Base-by-base conservation (phyloP, 768 basidiomycete genomes). In the Rhizopogon sp. region DNA sequence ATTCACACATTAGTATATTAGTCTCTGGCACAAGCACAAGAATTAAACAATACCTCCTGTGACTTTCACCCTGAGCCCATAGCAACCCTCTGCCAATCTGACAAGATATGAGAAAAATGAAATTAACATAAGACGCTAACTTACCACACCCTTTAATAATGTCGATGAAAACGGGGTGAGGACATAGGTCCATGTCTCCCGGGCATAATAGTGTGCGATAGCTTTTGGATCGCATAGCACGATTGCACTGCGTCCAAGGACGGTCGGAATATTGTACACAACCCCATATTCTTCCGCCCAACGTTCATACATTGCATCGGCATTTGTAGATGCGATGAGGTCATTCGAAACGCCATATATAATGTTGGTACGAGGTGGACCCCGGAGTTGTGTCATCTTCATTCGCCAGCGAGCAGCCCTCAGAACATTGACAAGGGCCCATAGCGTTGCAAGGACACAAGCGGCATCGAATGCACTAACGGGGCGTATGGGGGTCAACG, bases 241-340 rank as follows among this genome's bases (percentile, higher is more conserved):
- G 22, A 81, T 60, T 5, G 58, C 60, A 7, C 50, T 64, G 0
- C 69, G 60, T 0, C 76, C 76, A 6, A 81, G 56, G 0, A 65
- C 57, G 1, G 60, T 59, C 0, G 80, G 73, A n/a, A 81, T 54
- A 14, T 65, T 50, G 56, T 69, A 84, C 0, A 72, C 78, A 1
- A 74, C 60, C 6, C 84, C 83, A 35, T 81, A 81, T 43, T 76
- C 62, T 6, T 61, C 62, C 1, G 70, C 71, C 83, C 82, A 84
- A 5, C 66, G 54, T 53, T 81, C 80, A 56, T 71, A 76, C 7
- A 79, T 25, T 1, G 56, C 42, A 0, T 70, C 74, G 2, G 70
- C 31, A 54, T 78, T 71, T 1, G 22, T 25, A 25, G 22, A 25
- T 3, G 3, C 22, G 22, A 25, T 25, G 22, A 25, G 31, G 31